phyloP scores from a whole-genome alignment of 306 rosid genomes.

The Aeschynomene evenia region DNA sequence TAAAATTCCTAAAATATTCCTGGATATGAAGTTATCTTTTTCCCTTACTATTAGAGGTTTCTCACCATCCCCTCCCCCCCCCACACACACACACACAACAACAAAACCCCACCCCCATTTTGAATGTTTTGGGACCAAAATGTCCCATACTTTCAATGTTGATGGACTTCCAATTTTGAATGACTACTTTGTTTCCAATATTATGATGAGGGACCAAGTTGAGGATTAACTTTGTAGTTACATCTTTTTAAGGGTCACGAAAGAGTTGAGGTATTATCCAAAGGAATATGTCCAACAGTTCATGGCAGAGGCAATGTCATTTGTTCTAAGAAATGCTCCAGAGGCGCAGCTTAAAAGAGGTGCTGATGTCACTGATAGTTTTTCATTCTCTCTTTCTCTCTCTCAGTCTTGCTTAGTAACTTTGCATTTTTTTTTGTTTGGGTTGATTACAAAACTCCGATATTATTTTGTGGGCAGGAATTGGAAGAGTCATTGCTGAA shows the following conservation, averaged over 20 bases:
- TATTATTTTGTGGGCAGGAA: constrained; percentile 31
- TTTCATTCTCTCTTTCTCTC: not conserved
- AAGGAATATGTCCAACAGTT: constrained; percentile 75
- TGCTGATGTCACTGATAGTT: constrained; percentile 32
- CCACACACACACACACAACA: too few species aligned
- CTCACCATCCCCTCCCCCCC: too few species aligned
- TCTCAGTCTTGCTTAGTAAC: not conserved
- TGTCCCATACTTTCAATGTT: too few species aligned
- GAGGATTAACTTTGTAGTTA: not conserved
- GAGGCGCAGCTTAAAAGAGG: constrained; percentile 74
- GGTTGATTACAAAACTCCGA: constrained; percentile 10
- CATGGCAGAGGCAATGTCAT: constrained; percentile 83
- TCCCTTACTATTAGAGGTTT: not conserved
- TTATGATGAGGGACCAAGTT: too few species aligned
- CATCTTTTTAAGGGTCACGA: constrained; percentile 58
- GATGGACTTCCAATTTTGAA: too few species aligned
- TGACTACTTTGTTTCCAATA: too few species aligned
- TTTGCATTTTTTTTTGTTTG: constrained; percentile 18
- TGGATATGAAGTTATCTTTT: too few species aligned
- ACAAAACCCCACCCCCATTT: too few species aligned
- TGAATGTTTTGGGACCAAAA: too few species aligned
- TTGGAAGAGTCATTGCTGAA: constrained; percentile 49
- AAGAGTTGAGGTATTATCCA: constrained; percentile 69
- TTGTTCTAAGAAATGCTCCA: constrained; percentile 76
- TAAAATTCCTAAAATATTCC: not conserved